A percentile compares a stretch with the other conserved stretches of the same genome.
Evolutionary conservation across 805 yeast species (phyloP).

Genomic region (Wickerhamomyces bovis): DNA sequence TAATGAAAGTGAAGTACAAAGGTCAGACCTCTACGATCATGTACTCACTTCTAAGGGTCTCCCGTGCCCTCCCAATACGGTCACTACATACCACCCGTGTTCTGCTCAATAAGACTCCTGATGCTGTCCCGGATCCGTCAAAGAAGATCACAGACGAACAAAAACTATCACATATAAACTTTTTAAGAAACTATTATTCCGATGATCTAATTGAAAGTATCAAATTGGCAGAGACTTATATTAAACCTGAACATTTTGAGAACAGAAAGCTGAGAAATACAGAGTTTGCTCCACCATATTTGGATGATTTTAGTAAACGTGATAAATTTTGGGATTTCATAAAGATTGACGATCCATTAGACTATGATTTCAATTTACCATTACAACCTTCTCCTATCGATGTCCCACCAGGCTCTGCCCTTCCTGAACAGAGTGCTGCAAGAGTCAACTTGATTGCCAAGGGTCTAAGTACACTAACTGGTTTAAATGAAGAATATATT

Average conservation of each 20-base stretch:
- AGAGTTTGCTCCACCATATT: constrained; percentile 62
- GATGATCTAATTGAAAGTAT: constrained; percentile 79
- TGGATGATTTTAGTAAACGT: constrained; percentile 61
- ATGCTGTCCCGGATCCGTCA: neutral
- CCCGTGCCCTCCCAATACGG: constrained; percentile 3
- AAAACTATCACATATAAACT: constrained; percentile 26
- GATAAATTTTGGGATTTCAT: constrained; percentile 74
- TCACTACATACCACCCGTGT: constrained; percentile 2
- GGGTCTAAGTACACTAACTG: constrained; percentile 57
- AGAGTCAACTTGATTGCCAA: constrained; percentile 33
- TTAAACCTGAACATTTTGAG: constrained; percentile 57
- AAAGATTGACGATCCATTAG: constrained; percentile 45
- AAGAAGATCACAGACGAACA: constrained; percentile 6
- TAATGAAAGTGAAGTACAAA: too few species aligned
- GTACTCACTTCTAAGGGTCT: constrained; percentile 5
- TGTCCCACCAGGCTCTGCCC: constrained; percentile 44
- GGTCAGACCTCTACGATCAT: neutral
- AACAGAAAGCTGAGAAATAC: constrained; percentile 34
- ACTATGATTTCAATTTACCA: constrained; percentile 44
- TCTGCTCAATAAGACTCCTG: constrained; percentile 3
- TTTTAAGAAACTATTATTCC: constrained; percentile 68
- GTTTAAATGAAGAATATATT: constrained; percentile 57
- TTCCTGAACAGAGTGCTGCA: constrained; percentile 20
- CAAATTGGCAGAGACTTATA: constrained; percentile 68
- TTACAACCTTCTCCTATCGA: constrained; percentile 52